phyloP scores from a whole-genome alignment of 2,329 filamentous ascomycete genomes.

The Alternaria ethzedia region DNA sequence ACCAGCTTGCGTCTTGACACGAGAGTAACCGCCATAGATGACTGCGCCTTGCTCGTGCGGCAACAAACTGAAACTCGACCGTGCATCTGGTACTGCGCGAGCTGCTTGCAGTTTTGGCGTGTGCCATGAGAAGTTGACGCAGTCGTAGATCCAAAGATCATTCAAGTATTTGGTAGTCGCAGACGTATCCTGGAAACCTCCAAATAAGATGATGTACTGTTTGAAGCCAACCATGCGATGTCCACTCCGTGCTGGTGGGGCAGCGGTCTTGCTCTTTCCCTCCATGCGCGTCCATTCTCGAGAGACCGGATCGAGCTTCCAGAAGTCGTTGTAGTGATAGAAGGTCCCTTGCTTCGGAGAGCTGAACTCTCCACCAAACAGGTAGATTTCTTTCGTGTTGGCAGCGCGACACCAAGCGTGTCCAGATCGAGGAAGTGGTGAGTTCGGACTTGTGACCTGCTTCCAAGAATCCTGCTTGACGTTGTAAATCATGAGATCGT shows the following conservation, averaged over 20 bases:
- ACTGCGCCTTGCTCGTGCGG: slow-evolving; percentile 91
- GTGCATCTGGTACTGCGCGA: slow-evolving; percentile 84
- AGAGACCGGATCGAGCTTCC: slow-evolving; percentile 82
- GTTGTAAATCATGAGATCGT: slow-evolving; percentile 72
- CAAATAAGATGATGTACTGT: slow-evolving; percentile 94
- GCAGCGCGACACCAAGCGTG: slow-evolving; percentile 94
- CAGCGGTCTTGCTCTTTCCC: slow-evolving; percentile 76
- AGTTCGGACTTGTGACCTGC: slow-evolving; percentile 87
- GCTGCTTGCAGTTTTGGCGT: slow-evolving; percentile 76
- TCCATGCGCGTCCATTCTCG: slow-evolving; percentile 94
- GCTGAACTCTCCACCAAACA: slow-evolving; percentile 97
- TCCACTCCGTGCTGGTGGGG: slow-evolving; percentile 84
- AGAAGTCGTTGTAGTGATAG: slow-evolving; percentile 99
- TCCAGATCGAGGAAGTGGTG: slow-evolving; percentile 85
- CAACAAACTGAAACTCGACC: slow-evolving; percentile 89
- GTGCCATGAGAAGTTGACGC: slow-evolving; percentile 83
- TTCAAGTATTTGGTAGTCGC: slow-evolving; percentile 92
- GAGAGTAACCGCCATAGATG: slow-evolving; percentile 90
- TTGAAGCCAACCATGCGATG: slow-evolving; percentile 98
- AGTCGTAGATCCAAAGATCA: slow-evolving; percentile 96
- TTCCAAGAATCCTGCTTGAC: slow-evolving; percentile 90
- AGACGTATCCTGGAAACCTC: slow-evolving; percentile 96
- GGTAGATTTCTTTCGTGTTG: slow-evolving; percentile 83
- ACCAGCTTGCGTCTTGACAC: slow-evolving; percentile 72
- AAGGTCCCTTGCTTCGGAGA: slow-evolving; percentile 97